These are phyloP conservation scores for Fagus crenata DNA, from an alignment of 306 rosid species.

Conservation along the genomic window DNA sequence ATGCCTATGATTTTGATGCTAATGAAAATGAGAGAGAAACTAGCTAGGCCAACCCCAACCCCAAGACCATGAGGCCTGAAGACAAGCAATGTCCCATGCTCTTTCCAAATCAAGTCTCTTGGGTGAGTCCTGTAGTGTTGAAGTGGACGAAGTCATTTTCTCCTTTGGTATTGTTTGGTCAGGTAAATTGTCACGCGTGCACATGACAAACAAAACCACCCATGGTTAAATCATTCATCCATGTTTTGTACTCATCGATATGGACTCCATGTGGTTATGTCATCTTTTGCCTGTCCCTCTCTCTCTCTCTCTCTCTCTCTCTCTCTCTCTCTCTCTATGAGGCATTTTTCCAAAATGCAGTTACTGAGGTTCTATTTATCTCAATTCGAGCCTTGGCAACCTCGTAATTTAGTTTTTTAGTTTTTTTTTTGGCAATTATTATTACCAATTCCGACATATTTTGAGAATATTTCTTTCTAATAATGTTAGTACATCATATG, in stretches of 20 bases:
- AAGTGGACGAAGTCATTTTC: constrained; percentile 25
- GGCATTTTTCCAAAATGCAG: too few species aligned
- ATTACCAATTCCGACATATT: too few species aligned
- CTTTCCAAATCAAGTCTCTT: neutral
- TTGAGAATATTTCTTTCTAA: too few species aligned
- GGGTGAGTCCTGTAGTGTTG: neutral
- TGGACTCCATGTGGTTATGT: constrained; percentile 29
- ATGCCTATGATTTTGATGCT: constrained; percentile 62
- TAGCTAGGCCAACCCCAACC: constrained; percentile 1
- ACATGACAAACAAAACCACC: constrained; percentile 58
- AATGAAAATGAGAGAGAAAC: constrained; percentile 31
- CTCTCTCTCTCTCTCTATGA: too few species aligned
- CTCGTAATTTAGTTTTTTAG: too few species aligned
- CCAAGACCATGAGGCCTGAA: constrained; percentile 5
- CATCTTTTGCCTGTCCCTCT: constrained; percentile 40
- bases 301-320: constrained; percentile 33
- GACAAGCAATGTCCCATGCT: constrained; percentile 19
- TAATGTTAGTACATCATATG: too few species aligned
- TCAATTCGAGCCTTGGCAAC: neutral
- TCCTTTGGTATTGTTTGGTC: constrained; percentile 25
- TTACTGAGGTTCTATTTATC: neutral
- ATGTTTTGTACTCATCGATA: constrained; percentile 65
- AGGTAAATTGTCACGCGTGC: constrained; percentile 49
- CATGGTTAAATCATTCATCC: constrained; percentile 43
- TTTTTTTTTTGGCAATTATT: too few species aligned